A percentile compares a stretch with the other conserved stretches of the same genome.
Conservation (phyloP, 768 basidiomycete species). For the Floccularia luteovirens region DNA sequence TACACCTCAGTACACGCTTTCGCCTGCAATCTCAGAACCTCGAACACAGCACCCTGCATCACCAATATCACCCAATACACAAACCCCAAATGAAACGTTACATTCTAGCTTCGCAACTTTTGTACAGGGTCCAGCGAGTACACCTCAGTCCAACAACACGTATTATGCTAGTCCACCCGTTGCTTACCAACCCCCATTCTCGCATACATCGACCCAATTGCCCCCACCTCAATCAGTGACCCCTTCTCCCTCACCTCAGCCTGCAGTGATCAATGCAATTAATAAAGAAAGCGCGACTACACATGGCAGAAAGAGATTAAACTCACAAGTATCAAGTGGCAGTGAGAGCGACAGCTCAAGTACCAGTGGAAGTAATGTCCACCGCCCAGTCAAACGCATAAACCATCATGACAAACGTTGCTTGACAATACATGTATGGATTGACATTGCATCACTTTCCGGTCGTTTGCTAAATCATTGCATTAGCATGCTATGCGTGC, state of each 20-base stretch:
- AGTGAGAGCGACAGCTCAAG: slow-evolving; percentile 29
- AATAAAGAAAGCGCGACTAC: slow-evolving; percentile 3
- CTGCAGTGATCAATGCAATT: slow-evolving; percentile 8
- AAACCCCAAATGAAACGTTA: slow-evolving; percentile 15
- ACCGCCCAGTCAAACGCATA: slow-evolving; percentile 31
- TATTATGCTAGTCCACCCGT: slow-evolving; percentile 12
- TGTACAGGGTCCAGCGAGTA: slow-evolving; percentile 28
- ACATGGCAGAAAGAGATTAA: slow-evolving; percentile 19
- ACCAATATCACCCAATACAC: slow-evolving; percentile 30
- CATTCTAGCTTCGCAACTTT: slow-evolving; percentile 17
- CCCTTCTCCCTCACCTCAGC: slow-evolving; percentile 23
- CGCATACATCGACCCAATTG: neutral
- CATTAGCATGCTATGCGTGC: slow-evolving; percentile 62
- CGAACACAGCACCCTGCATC: slow-evolving; percentile 17
- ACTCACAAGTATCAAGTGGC: slow-evolving; percentile 24
- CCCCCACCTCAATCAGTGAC: slow-evolving; percentile 17
- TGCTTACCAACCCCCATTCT: neutral
- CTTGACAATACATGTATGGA: slow-evolving; percentile 58
- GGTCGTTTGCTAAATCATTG: slow-evolving; percentile 1
- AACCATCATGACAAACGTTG: slow-evolving; percentile 61
- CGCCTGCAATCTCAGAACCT: slow-evolving; percentile 21
- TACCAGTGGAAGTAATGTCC: slow-evolving; percentile 20
- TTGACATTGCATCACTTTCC: slow-evolving; percentile 1
- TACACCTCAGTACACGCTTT: slow-evolving; percentile 21
- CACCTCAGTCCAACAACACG: slow-evolving; percentile 10